Base-by-base conservation (phyloP, 129 eudicot genomes). In the Scalesia atractyloides region DNA sequence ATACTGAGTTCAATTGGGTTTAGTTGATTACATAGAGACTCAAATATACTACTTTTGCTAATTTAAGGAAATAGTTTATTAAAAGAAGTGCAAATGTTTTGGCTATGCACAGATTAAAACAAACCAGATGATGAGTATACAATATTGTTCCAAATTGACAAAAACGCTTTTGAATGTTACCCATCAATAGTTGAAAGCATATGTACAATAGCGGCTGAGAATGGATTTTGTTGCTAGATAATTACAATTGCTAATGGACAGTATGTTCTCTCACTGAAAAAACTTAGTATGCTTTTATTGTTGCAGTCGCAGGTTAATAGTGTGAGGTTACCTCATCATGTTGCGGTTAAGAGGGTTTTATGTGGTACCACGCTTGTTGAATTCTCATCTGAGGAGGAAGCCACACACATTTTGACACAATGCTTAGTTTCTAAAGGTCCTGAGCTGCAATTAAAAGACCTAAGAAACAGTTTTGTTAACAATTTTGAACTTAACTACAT, bases 321-420 rank as follows among this genome's bases (percentile, higher is more conserved):
- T n/a, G n/a, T n/a, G n/a, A n/a, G n/a, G n/a, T n/a, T 90, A 59
- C 98, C 98, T 22, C 89, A 86, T 11, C 98, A 89, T 82, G 98
- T 87, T 77, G 80, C 84, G 39, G 89, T 84, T 79, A 86, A 83
- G 65, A 84, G 84, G 72, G 43, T 90, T 46, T 84, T 94, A 59
- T 88, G 88, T 67, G 99, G 96, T 24, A 90, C 97, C 11, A 96
- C 96, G 14, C 79, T 94, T 60, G 76, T 90, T 86, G 99, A 90
- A 70, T 90, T 94, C 67, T 86, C 99, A 56, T 72, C 88, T 2
- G 97, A 90, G 74, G 99, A 94, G 70, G 97, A 88, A 72, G 97
- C 89, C 46, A 76, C 85, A 62, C 82, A 75, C 51, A 49, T 94
- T 75, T 80, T 88, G 89, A 76, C 84, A 74, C 84, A 90, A 83